phyloP scores from a whole-genome alignment of 331 rosid species.

The Acacia concinna region DNA sequence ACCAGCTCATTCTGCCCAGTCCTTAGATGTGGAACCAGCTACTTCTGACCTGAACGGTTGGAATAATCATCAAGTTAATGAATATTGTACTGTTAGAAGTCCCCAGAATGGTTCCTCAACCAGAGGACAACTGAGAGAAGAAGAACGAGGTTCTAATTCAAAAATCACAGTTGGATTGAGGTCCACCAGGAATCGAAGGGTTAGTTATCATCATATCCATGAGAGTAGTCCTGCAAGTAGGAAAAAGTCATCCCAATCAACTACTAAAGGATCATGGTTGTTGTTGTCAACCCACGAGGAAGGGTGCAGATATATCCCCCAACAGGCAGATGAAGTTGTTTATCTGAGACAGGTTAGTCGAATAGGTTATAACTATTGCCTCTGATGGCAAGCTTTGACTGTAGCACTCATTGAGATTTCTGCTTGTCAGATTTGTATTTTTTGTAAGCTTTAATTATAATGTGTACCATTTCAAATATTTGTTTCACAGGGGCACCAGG shows the following conservation, averaged over 20 bases:
- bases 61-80: conserved; percentile 53
- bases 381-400: conserved; percentile 20
- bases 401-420: background rate
- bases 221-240: conserved; percentile 62
- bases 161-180: conserved; percentile 78
- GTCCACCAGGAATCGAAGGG: conserved; percentile 80
- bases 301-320: conserved; percentile 93
- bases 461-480: conserved; percentile 22
- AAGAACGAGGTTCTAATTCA: conserved; percentile 71
- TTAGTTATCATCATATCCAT: conserved; percentile 46
- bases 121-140: conserved; percentile 50
- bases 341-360: conserved; percentile 88
- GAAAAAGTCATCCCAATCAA: conserved; percentile 57
- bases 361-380: conserved; percentile 18
- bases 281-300: conserved; percentile 80
- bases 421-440: background rate
- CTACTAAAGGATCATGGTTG: conserved; percentile 80
- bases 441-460: conserved; percentile 5
- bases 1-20: conserved; percentile 46
- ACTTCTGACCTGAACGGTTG: conserved; percentile 38
- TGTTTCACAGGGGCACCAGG: conserved; percentile 86
- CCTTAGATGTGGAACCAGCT: conserved; percentile 51
- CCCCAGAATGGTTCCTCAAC: conserved; percentile 41
- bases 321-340: conserved; percentile 87
- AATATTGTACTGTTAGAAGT: conserved; percentile 46